phyloP scores from a whole-genome alignment of 208 protist species.

The Angomonas ambiguus region DNA sequence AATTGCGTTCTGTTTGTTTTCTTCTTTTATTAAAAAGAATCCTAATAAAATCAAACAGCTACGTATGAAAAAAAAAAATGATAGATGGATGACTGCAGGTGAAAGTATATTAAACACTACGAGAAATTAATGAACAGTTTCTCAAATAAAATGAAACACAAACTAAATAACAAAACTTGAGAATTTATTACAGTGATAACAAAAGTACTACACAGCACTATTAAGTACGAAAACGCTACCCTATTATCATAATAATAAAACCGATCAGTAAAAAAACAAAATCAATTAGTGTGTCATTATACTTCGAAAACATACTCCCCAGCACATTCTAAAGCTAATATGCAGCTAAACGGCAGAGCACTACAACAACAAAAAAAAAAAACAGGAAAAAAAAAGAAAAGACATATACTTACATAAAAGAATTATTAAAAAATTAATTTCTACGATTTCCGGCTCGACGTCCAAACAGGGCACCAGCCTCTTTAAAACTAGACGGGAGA shows the following conservation, averaged over 20 bases:
- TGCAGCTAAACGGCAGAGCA: no score
- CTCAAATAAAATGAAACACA: no score
- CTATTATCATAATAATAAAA: no score
- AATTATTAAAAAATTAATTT: background rate
- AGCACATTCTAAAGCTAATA: no score
- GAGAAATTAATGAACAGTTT: no score
- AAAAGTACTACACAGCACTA: no score
- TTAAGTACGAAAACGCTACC: no score
- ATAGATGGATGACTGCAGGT: no score
- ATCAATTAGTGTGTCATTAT: background rate
- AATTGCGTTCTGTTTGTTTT: background rate
- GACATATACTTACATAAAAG: background rate
- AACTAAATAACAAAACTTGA: no score
- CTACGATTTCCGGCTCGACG: background rate
- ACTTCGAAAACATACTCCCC: no score
- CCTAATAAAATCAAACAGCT: background rate
- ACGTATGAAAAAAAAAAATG: background rate
- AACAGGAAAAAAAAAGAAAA: slow-evolving; percentile 4
- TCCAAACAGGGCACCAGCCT: slow-evolving; percentile 3
- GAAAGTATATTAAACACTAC: no score
- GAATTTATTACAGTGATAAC: no score
- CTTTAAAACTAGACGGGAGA: slow-evolving; percentile 4
- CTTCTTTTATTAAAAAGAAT: background rate
- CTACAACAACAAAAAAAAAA: background rate
- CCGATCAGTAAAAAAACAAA: background rate